Percentiles rank a stretch among this genome's conserved stretches.
Conservation (phyloP, 164 flowering plant species). For the Annona cherimola region DNA sequence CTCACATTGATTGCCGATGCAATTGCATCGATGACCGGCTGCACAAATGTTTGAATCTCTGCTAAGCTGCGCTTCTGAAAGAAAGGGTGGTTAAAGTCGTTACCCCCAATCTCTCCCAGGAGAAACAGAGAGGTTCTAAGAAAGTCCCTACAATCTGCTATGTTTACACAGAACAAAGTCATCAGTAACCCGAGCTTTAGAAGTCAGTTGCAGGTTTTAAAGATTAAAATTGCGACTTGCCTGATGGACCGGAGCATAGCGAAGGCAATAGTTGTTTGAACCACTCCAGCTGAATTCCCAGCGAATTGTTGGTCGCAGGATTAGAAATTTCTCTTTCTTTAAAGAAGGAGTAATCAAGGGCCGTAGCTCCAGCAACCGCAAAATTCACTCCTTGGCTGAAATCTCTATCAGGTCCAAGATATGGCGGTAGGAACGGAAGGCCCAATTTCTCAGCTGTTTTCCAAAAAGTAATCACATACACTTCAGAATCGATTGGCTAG, state of each 20-base stretch:
- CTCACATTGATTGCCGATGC: constrained; percentile 19
- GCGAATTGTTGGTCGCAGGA: constrained; percentile 9
- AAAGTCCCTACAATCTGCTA: constrained; percentile 17
- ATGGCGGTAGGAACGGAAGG: constrained; percentile 37
- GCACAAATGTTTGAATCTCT: constrained; percentile 11
- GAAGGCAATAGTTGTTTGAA: constrained; percentile 18
- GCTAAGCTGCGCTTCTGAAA: constrained; percentile 1
- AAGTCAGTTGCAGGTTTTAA: not conserved
- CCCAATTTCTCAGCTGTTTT: constrained; percentile 15
- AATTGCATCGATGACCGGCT: constrained; percentile 21
- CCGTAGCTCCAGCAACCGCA: constrained; percentile 56
- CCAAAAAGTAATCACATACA: too few relatives aligned
- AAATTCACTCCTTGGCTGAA: constrained; percentile 41
- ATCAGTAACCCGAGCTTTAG: too few relatives aligned
- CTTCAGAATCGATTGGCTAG: too few relatives aligned
- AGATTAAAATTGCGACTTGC: not conserved
- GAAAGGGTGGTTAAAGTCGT: constrained; percentile 23
- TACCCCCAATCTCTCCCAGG: constrained; percentile 34
- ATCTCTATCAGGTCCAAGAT: constrained; percentile 10
- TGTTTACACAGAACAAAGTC: too few relatives aligned
- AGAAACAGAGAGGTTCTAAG: constrained; percentile 18
- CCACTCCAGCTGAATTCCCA: constrained; percentile 27
- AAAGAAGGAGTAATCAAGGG: constrained; percentile 26
- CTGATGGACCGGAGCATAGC: not conserved
- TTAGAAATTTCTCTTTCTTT: constrained; percentile 13